A percentile compares a stretch with the other conserved stretches of the same genome.
These are phyloP conservation scores for Coriolopsis trogii DNA, from an alignment of 1,284 basidiomycete genomes.

Conservation along the genomic window DNA sequence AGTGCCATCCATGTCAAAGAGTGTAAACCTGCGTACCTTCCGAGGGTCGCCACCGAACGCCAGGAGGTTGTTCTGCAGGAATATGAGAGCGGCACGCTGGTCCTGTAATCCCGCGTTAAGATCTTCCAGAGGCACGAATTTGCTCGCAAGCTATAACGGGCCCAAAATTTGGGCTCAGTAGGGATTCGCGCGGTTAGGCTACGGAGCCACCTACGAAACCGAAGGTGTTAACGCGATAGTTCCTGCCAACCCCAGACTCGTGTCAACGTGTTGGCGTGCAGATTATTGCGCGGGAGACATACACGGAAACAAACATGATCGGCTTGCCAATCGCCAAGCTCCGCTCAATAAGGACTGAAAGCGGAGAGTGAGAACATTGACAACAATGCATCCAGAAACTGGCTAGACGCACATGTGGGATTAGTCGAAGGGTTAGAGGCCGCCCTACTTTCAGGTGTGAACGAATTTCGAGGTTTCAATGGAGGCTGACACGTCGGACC, in stretches of 20 bases:
- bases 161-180: neutral
- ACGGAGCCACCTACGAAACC: conserved; percentile 48
- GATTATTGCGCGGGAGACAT: conserved; percentile 21
- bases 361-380: neutral
- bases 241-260: conserved; percentile 37
- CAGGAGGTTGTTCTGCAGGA: conserved; percentile 62
- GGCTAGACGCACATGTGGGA: conserved; percentile 45
- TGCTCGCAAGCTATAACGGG: conserved; percentile 42
- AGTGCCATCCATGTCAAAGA: neutral
- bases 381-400: neutral
- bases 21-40: conserved; percentile 42
- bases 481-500: conserved; percentile 1
- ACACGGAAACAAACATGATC: conserved; percentile 59
- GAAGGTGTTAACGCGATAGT: conserved; percentile 61
- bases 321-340: conserved; percentile 52
- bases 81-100: conserved; percentile 57
- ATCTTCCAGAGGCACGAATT: conserved; percentile 48
- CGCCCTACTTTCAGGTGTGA: too few relatives aligned
- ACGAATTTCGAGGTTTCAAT: too few relatives aligned
- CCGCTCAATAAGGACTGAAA: conserved; percentile 48
- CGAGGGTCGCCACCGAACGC: conserved; percentile 66
- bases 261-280: neutral
- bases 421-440: conserved; percentile 44
- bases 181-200: neutral
- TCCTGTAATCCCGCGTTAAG: conserved; percentile 60